Evolutionary conservation across 1,284 basidiomycete species (phyloP).

Genomic region (Schizophyllum amplum): DNA sequence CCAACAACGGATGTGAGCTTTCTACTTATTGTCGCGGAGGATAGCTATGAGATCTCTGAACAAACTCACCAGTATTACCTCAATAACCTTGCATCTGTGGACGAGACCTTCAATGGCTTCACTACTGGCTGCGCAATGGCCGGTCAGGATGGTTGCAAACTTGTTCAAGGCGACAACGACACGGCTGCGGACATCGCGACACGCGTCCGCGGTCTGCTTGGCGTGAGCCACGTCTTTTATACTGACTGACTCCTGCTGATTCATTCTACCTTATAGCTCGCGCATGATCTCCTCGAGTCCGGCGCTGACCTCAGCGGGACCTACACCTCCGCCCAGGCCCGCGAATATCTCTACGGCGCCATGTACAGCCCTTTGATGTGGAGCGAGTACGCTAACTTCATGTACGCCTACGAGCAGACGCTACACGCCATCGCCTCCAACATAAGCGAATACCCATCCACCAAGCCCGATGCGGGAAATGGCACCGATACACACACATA

Average conservation of each 20-base stretch:
- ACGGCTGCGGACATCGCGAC: neutral
- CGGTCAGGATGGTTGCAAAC: neutral
- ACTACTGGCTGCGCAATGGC: neutral
- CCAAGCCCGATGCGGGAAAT: neutral
- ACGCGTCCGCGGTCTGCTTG: neutral
- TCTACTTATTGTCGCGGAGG: no score
- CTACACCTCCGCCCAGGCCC: neutral
- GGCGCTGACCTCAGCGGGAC: neutral
- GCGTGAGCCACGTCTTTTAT: neutral
- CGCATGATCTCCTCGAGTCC: neutral
- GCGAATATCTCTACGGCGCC: neutral
- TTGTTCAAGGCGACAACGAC: neutral
- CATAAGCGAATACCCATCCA: neutral
- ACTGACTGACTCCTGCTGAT: no score
- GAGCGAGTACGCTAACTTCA: neutral
- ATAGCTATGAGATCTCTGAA: no score
- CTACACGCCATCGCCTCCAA: neutral
- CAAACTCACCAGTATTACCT: neutral
- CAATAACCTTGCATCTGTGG: neutral
- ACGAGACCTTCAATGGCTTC: neutral
- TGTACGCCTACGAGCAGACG: neutral
- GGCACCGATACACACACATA: neutral
- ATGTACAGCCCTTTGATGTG: neutral
- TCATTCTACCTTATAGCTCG: no score
- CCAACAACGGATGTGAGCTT: neutral